Percentiles rank a stretch among this genome's conserved stretches.
phyloP scores from a whole-genome alignment of 2,329 filamentous ascomycete species.

The Paramyrothecium sp. region DNA sequence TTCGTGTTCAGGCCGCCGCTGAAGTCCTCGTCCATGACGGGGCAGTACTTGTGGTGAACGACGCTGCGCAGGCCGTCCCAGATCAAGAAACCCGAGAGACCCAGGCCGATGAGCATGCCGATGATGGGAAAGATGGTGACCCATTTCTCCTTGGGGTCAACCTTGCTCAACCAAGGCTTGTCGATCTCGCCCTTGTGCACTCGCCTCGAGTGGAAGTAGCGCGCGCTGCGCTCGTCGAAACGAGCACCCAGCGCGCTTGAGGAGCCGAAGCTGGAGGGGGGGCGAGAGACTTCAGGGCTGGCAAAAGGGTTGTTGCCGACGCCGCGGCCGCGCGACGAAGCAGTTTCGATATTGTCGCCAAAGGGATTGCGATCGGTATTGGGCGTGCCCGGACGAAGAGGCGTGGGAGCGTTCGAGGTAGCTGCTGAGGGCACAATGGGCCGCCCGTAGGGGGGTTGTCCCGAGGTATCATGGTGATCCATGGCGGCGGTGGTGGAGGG shows the following conservation, averaged over 20 bases:
- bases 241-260: conserved; percentile 36
- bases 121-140: conserved; percentile 76
- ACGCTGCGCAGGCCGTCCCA: conserved; percentile 74
- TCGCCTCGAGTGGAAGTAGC: conserved; percentile 72
- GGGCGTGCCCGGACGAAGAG: conserved; percentile 39
- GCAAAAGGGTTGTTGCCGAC: conserved; percentile 41
- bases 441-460: conserved; percentile 21
- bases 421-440: conserved; percentile 28
- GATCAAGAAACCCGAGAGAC: conserved; percentile 66
- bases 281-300: conserved; percentile 43
- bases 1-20: conserved; percentile 53
- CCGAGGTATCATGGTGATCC: conserved; percentile 22
- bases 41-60: conserved; percentile 71
- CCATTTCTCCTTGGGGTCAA: conserved; percentile 81
- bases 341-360: conserved; percentile 34
- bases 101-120: conserved; percentile 68
- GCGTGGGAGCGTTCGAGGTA: conserved; percentile 36
- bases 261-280: conserved; percentile 45
- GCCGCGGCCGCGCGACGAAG: conserved; percentile 28
- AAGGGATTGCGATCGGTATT: conserved; percentile 43
- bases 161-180: conserved; percentile 74
- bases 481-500: conserved; percentile 15
- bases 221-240: conserved; percentile 38
- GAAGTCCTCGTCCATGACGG: conserved; percentile 67
- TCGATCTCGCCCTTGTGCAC: conserved; percentile 71